Evolutionary conservation across 306 rosid species (phyloP).

Genomic region (Pyrus betulifolia): DNA sequence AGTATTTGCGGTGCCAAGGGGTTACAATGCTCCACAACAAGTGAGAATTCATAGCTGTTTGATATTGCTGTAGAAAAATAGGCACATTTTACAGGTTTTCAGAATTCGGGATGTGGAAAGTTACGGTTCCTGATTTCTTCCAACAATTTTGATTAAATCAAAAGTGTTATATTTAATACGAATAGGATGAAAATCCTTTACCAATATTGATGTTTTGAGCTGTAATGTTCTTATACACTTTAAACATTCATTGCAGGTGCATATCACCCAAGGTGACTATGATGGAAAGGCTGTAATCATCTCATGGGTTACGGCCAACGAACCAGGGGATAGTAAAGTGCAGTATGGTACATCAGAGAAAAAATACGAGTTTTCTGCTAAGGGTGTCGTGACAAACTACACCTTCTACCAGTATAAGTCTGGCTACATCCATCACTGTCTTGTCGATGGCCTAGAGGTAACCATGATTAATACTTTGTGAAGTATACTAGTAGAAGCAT

Average conservation of each 20-base stretch:
- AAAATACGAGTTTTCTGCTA: slow-evolving; percentile 34
- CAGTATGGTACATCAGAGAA: slow-evolving; percentile 50
- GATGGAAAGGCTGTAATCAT: slow-evolving; percentile 85
- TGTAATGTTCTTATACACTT: slow-evolving; percentile 4
- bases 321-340: slow-evolving; percentile 57
- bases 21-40: slow-evolving; percentile 89
- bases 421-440: slow-evolving; percentile 90
- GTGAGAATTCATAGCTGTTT: slow-evolving; percentile 24
- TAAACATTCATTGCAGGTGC: slow-evolving; percentile 50
- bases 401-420: slow-evolving; percentile 74
- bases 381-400: slow-evolving; percentile 55
- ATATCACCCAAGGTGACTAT: slow-evolving; percentile 93
- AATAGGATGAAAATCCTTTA: background rate
- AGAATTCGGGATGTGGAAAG: background rate
- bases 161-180: background rate
- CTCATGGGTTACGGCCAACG: slow-evolving; percentile 81
- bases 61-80: background rate
- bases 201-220: background rate
- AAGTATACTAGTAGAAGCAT: background rate
- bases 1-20: slow-evolving; percentile 61
- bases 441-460: slow-evolving; percentile 73
- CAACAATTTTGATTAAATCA: background rate
- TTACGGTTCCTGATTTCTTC: background rate
- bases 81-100: background rate
- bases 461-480: background rate